These are phyloP conservation scores for Discostella pseudostelligera DNA, from an alignment of 108 stramenopile genomes.

Conservation along the genomic window DNA sequence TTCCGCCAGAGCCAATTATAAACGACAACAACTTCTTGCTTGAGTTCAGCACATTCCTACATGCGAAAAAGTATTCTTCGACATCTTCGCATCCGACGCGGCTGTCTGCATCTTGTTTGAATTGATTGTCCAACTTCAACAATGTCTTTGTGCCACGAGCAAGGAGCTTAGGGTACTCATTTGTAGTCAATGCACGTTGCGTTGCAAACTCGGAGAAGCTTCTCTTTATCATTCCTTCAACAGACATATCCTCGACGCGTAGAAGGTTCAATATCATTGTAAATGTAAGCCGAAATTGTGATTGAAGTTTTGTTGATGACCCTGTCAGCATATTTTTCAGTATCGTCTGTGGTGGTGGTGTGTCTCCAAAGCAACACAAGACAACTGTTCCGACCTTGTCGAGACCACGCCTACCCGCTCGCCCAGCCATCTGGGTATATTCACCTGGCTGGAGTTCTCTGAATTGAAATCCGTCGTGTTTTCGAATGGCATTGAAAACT, in stretches of 20 bases:
- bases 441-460: conserved; percentile 85
- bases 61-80: conserved; percentile 63
- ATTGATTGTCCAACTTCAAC: conserved; percentile 69
- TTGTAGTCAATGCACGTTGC: conserved; percentile 88
- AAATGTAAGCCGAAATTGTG: conserved; percentile 95
- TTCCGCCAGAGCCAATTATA: conserved; percentile 46
- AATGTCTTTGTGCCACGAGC: conserved; percentile 67
- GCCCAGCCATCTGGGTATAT: conserved; percentile 98
- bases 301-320: conserved; percentile 77
- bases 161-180: conserved; percentile 88
- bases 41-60: conserved; percentile 43
- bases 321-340: conserved; percentile 92
- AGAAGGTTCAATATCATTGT: conserved; percentile 97
- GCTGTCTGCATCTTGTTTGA: conserved; percentile 47
- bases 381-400: conserved; percentile 90
- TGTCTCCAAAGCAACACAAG: conserved; percentile 68
- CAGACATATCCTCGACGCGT: conserved; percentile 92
- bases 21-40: conserved; percentile 52
- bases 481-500: conserved; percentile 92
- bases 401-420: conserved; percentile 96
- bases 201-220: conserved; percentile 61
- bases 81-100: conserved; percentile 76
- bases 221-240: conserved; percentile 96
- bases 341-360: conserved; percentile 66
- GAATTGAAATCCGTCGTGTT: conserved; percentile 94